Conservation (phyloP, 805 yeast species). For the Lipomyces yamanashiensis region DNA sequence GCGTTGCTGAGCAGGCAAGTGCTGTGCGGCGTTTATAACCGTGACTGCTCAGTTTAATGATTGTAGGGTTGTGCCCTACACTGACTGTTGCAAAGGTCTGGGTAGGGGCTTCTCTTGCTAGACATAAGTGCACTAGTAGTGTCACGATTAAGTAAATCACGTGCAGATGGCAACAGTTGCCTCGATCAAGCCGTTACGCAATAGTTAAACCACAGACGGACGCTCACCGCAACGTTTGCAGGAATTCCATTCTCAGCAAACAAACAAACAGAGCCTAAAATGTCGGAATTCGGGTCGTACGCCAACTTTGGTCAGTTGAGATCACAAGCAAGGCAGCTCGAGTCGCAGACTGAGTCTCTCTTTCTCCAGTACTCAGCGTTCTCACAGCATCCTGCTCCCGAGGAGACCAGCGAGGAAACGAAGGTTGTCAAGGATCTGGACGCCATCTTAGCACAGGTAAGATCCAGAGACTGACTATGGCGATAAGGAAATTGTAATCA, state of each 20-base stretch:
- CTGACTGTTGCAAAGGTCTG: not conserved
- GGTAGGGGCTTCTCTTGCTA: not conserved
- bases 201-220: no score
- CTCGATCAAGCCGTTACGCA: not conserved
- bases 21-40: not conserved
- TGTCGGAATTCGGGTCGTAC: constrained; percentile 24
- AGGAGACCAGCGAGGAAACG: constrained; percentile 56
- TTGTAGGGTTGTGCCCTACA: constrained; percentile 10
- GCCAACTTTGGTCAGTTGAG: constrained; percentile 67
- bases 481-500: not conserved
- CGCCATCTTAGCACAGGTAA: constrained; percentile 51
- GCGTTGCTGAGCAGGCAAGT: not conserved
- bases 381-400: constrained; percentile 56
- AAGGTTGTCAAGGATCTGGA: constrained; percentile 56
- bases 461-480: constrained; percentile 37
- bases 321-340: constrained; percentile 69
- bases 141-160: not conserved
- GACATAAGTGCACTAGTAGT: not conserved
- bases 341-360: constrained; percentile 65
- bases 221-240: no score
- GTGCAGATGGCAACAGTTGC: not conserved
- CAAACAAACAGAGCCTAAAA: not conserved
- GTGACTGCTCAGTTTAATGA: constrained; percentile 5
- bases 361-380: constrained; percentile 60
- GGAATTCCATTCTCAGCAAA: not conserved